Base-by-base conservation (phyloP, 2,329 filamentous ascomycete genomes). In the Fusarium musae region DNA sequence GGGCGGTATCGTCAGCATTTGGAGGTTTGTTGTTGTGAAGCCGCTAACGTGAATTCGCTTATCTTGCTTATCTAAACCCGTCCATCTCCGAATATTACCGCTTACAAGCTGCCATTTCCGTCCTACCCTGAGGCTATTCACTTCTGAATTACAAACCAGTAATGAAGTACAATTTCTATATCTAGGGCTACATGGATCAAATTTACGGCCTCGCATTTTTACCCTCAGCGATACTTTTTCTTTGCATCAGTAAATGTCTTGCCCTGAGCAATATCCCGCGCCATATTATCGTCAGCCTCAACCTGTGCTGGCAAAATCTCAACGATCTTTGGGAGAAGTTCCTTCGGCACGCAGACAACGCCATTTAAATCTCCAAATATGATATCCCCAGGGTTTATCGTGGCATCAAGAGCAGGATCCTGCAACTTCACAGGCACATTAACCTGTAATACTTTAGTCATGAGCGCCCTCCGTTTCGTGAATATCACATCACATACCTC, bases 261-360 rank as follows among this genome's bases (percentile, higher is more conserved):
- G 3, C 57, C 61, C 2, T 64, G 30, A 3, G 61, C 32, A 8
- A 64, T 64, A 21, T 64, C 61, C 1, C 26, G 21, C 1, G 44
- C 57, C 57, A 64, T 63, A 12, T 72, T 74, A 13, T 76, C 64
- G 36, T 75, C 68, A 2, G 68, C 77, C 2, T 61, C 47, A 6
- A 61, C 65, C 11, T 54, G 37, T 4, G 8, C 21, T 2, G 66
- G 70, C 3, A 74, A 23, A 19, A 73, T 53, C 4, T 74, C 63
- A 4, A 73, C 26, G 0, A 74, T 23, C 4, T 57, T 63, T 1
- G 54, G n/a, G 0, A 72, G 58, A 2, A 59, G 32, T 6, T 69
- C 43, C 2, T 44, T 32, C 1, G 70, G 70, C 10, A 74, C 59
- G 19, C 63, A 67, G 5, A 74, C 72, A 15, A 74, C 63, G 0